Evolutionary conservation across 2,329 filamentous ascomycete genomes (phyloP), one percentile per base, ranked within the genome.

Genomic region (Colletotrichum gloeosporioides): DNA sequence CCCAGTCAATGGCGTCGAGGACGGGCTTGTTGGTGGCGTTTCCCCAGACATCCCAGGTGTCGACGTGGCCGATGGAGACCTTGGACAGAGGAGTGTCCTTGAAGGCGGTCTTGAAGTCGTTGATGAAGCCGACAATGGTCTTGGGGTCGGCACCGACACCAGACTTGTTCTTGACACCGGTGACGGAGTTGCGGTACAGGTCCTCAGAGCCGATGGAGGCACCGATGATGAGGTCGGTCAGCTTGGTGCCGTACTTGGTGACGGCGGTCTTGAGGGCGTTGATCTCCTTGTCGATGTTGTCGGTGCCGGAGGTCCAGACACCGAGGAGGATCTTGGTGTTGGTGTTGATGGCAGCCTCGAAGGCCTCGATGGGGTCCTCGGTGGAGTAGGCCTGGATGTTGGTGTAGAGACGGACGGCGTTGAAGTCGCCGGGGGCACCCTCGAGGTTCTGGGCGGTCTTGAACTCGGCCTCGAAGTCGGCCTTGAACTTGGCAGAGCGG

Each of bases 281-380:
- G 81, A 93, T 89, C 87, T 94, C 92, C 68, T 88, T 87, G 78
- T 88, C 85, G 82, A 90, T 93, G 82, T 88, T 90, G 71, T 84
- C 83, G 61, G 86, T 86, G 79, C 90, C 90, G 22, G 89, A 90
- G 65, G 89, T 84, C 93, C 93, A 94, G 81, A 94, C 86, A 78
- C 93, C 92, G 68, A 93, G 91, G 44, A 94, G 90, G 61, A 94
- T 85, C 78, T 89, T 85, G 22, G 90, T 92, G 59, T 92, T 87
- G 77, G 91, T 92, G 75, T 88, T 86, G 62, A 93, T 87, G 80
- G 93, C 92, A 44, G 93, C 93, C 86, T 95, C 94, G 86, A 96
- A 91, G 57, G 96, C 96, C 87, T 95, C 88, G 82, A 98, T 88
- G 69, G 95, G 96, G 84, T 96, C 94, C 80, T 91, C 90, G 87